A percentile compares a stretch with the other conserved stretches of the same genome.
These are phyloP conservation scores for Neonectria ditissima DNA, from an alignment of 2,329 filamentous ascomycete species.

Conservation along the genomic window DNA sequence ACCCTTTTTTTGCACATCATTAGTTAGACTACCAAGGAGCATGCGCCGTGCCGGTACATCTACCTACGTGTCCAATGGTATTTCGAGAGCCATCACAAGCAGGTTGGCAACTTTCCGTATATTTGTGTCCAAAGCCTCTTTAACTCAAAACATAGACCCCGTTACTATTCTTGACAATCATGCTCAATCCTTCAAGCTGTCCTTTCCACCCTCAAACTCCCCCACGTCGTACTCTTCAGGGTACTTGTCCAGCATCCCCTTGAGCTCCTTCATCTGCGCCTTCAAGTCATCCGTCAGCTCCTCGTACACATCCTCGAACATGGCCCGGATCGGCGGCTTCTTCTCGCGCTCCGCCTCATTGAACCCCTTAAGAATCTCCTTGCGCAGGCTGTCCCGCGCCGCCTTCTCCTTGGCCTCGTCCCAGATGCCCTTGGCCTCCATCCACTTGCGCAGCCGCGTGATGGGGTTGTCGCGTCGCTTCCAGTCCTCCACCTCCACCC, in stretches of 20 bases:
- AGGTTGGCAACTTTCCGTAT: too few species aligned
- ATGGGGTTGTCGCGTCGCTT: conserved; percentile 92
- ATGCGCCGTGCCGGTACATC: too few species aligned
- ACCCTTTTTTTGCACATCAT: too few species aligned
- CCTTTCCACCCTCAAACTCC: conserved; percentile 79
- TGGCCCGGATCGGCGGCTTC: conserved; percentile 76
- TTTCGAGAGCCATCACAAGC: too few species aligned
- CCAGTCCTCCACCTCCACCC: conserved; percentile 96
- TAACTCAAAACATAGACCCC: too few species aligned
- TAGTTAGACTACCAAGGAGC: too few species aligned
- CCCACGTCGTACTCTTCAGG: conserved; percentile 90
- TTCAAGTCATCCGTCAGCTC: conserved; percentile 82
- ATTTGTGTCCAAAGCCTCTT: conserved; percentile 7
- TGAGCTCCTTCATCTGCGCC: conserved; percentile 79
- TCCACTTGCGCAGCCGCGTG: conserved; percentile 86
- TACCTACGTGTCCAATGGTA: too few species aligned
- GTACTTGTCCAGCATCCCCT: conserved; percentile 83
- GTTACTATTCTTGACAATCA: conserved; percentile 17
- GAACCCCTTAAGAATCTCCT: conserved; percentile 86
- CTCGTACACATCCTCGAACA: conserved; percentile 93
- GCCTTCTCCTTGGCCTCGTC: conserved; percentile 85
- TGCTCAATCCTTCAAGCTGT: conserved; percentile 63
- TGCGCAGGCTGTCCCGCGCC: conserved; percentile 72
- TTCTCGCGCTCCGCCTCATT: conserved; percentile 84
- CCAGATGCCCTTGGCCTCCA: conserved; percentile 87